phyloP scores from a whole-genome alignment of 2,329 filamentous ascomycete genomes.

The Trichoderma oligosporum region DNA sequence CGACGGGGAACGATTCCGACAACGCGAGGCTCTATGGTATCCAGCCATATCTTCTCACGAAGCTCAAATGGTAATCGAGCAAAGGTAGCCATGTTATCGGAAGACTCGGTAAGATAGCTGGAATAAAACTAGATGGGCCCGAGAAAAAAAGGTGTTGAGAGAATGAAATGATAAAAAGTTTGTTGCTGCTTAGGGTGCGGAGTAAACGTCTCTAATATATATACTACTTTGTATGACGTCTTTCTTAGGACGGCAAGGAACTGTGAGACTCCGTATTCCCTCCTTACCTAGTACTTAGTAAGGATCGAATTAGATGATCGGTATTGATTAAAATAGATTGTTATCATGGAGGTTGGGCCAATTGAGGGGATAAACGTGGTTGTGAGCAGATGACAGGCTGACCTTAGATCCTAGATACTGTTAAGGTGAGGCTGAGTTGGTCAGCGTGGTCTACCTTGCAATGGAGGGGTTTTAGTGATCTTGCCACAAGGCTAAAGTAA shows the following conservation, averaged over 20 bases:
- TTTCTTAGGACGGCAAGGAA: too few species aligned
- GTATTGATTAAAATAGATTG: neutral
- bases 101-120: neutral
- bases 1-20: neutral
- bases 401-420: constrained; percentile 5
- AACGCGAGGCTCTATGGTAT: constrained; percentile 7
- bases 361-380: neutral
- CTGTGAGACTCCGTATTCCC: too few species aligned
- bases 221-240: too few species aligned
- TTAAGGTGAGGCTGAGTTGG: neutral
- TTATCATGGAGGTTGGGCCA: neutral
- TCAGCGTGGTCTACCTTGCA: neutral
- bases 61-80: constrained; percentile 2
- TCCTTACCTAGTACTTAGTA: too few species aligned
- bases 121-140: too few species aligned
- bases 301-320: neutral
- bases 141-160: neutral
- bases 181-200: neutral
- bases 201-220: neutral
- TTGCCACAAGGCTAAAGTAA: neutral
- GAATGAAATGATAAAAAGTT: too few species aligned
- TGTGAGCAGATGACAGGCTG: neutral
- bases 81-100: constrained; percentile 4
- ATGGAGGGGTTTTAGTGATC: neutral
- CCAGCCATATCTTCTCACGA: constrained; percentile 12